Evolutionary conservation across 2,329 filamentous ascomycete genomes (phyloP).

Genomic region (Ophiostoma ips): DNA sequence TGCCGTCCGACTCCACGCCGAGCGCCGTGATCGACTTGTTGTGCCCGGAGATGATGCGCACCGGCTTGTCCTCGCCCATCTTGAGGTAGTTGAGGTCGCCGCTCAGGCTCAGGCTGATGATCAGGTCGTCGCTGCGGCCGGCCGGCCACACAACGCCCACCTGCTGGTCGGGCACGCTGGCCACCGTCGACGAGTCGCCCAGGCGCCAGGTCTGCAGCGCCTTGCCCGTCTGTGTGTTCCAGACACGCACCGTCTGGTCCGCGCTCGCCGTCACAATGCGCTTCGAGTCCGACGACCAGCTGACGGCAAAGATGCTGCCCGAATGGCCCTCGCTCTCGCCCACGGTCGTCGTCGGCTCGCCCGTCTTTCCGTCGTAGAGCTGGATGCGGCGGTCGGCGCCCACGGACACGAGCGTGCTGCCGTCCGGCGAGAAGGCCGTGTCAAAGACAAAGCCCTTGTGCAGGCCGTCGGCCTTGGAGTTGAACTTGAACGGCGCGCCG

Average conservation of each 20-base stretch:
- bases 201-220: constrained; percentile 72
- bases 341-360: constrained; percentile 64
- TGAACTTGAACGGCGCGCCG: constrained; percentile 92
- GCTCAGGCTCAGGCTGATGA: constrained; percentile 78
- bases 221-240: constrained; percentile 74
- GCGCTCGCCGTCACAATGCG: constrained; percentile 82
- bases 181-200: constrained; percentile 54
- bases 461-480: constrained; percentile 60
- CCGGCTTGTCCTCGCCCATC: constrained; percentile 54
- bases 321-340: constrained; percentile 55
- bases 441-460: constrained; percentile 86
- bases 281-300: constrained; percentile 78
- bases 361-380: constrained; percentile 92
- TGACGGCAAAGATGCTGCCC: constrained; percentile 83
- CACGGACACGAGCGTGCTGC: constrained; percentile 66
- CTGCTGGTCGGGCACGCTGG: constrained; percentile 69
- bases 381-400: constrained; percentile 89
- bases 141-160: constrained; percentile 86
- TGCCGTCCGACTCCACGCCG: constrained; percentile 37
- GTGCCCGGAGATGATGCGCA: constrained; percentile 68
- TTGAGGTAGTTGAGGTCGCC: constrained; percentile 84
- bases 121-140: constrained; percentile 67
- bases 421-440: constrained; percentile 81
- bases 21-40: constrained; percentile 82
- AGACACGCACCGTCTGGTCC: constrained; percentile 87